Percentiles rank a stretch among this genome's conserved stretches.
Evolutionary conservation across 495 filamentous ascomycete species (phyloP).

Genomic region (Hyaloscypha variabilis): DNA sequence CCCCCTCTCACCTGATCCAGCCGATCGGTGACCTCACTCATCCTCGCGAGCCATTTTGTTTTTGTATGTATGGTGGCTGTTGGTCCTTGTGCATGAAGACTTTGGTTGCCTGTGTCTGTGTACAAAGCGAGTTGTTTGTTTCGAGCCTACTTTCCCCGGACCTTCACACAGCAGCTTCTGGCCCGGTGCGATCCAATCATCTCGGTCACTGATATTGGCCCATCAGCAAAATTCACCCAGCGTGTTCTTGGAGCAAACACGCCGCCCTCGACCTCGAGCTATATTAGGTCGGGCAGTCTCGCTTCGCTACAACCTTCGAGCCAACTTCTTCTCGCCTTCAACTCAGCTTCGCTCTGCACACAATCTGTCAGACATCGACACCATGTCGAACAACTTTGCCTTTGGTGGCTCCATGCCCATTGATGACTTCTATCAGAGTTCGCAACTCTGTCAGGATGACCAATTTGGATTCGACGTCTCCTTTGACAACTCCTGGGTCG

Average conservation of each 20-base stretch:
- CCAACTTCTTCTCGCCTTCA: neutral
- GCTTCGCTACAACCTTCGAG: neutral
- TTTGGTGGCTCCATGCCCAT: neutral
- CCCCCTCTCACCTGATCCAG: constrained; percentile 7
- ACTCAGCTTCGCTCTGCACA: neutral
- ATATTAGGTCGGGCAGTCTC: neutral
- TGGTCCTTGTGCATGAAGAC: constrained; percentile 13
- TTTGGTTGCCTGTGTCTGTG: neutral
- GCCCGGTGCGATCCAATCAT: neutral
- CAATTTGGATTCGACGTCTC: neutral
- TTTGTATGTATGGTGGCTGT: constrained; percentile 16
- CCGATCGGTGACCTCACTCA: neutral
- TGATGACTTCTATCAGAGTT: neutral
- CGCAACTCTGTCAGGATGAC: neutral
- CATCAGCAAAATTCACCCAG: neutral
- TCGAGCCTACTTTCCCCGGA: neutral
- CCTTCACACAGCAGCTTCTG: neutral
- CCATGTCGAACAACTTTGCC: neutral
- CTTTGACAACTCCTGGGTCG: neutral
- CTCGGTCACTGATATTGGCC: constrained; percentile 2
- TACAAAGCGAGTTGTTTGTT: constrained; percentile 10
- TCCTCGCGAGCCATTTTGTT: neutral
- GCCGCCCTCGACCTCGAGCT: neutral
- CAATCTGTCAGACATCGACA: neutral
- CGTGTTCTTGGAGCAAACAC: neutral